Base-by-base conservation (phyloP, 75 land plant species). In the Selaginella tamariscina region DNA sequence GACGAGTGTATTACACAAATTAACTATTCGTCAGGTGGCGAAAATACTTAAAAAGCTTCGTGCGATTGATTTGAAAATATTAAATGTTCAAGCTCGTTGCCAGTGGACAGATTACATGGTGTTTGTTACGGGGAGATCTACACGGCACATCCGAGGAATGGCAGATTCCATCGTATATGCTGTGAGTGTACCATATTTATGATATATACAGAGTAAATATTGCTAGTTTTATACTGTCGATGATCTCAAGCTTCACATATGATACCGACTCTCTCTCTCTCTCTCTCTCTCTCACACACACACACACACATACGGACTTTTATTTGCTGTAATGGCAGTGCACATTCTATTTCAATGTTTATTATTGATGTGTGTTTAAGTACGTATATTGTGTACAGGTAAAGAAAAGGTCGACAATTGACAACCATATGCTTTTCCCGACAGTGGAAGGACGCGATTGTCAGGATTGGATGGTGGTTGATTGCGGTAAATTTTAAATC, bases 391-490 rank as follows among this genome's bases (percentile, higher is more conserved):
- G 11, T 64, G 1, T 27, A 27, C 31, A 70, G 71, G 56, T 70
- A 18, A 70, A 85, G 56, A 88, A 83, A 75, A 83, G 83, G 31
- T 74, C 68, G 56, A 78, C 77, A n/a, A 81, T 76, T 56, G 78
- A 80, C 20, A 68, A 71, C 33, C 27, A 88, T 24, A 8, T 21
- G 21, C 27, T 81, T 29, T 81, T 86, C 27, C 96, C 96, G 29
- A 75, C 80, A 68, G 81, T 93, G 0, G 86, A 86, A 79, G 98
- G 98, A 22, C 79, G 81, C 31, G 82, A 80, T 64, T 75, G 79
- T 24, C 95, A 95, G 24, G 83, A 89, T 54, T 93, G 98, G 98
- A 76, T 93, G 69, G 83, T 89, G 24, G 81, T 93, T 39, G 98
- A 93, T 73, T 85, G 84, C 67, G 93, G 93, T 92, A 62, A 24